These are phyloP conservation scores for Wickerhamomyces ciferrii DNA, from an alignment of 805 yeast species.

Conservation along the genomic window DNA sequence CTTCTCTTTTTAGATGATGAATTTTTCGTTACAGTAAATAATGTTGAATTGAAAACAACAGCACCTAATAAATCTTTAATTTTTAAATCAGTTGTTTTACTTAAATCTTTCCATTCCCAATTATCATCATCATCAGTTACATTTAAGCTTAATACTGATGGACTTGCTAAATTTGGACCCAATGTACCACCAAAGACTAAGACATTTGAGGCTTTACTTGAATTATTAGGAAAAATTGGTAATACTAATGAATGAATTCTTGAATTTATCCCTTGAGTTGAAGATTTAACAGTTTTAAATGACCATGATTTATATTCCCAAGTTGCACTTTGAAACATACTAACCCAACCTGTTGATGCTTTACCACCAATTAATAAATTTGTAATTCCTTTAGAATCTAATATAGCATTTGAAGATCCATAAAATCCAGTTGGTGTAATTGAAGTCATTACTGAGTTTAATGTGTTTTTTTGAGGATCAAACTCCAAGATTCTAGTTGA, in stretches of 20 bases:
- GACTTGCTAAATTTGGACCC: constrained; percentile 38
- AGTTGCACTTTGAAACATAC: constrained; percentile 66
- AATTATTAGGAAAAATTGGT: constrained; percentile 40
- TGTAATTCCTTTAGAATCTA: constrained; percentile 38
- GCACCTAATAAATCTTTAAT: constrained; percentile 37
- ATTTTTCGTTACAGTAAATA: constrained; percentile 33
- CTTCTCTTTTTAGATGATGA: constrained; percentile 22
- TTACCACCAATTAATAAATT: constrained; percentile 64
- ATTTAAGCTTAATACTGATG: constrained; percentile 16
- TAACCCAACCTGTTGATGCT: constrained; percentile 60
- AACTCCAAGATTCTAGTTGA: constrained; percentile 40
- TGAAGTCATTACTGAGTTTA: constrained; percentile 38
- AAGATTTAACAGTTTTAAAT: constrained; percentile 33
- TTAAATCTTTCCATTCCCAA: constrained; percentile 22
- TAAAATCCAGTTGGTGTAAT: constrained; percentile 53
- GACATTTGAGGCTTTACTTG: constrained; percentile 24
- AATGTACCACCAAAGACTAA: constrained; percentile 59
- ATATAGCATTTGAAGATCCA: constrained; percentile 37
- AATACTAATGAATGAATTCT: constrained; percentile 47
- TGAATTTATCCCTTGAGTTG: constrained; percentile 38
- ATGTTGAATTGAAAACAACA: constrained; percentile 44
- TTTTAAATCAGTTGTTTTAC: constrained; percentile 18
- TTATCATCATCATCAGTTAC: constrained; percentile 8
- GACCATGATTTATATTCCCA: constrained; percentile 74
- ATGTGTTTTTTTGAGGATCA: constrained; percentile 27